Percentiles rank a stretch among this genome's conserved stretches.
Conservation (phyloP, 805 yeast species). For the Sugiyamaella boreocaroliniensis region DNA sequence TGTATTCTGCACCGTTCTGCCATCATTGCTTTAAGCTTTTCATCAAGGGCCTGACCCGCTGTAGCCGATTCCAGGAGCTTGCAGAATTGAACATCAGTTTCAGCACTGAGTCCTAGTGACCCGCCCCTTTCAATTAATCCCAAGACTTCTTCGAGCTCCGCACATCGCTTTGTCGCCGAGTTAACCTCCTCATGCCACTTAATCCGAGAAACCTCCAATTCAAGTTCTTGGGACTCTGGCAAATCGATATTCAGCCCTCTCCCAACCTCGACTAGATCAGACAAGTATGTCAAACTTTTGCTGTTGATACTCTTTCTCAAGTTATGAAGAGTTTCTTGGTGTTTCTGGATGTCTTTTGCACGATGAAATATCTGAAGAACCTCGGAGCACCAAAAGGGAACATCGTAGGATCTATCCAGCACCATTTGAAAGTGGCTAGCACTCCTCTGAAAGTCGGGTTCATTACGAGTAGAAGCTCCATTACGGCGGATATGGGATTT, state of each 20-base stretch:
- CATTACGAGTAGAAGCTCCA: constrained; percentile 3
- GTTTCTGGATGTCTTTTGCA: constrained; percentile 45
- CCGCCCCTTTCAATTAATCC: constrained; percentile 25
- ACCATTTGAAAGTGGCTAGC: constrained; percentile 35
- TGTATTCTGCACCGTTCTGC: constrained; percentile 5
- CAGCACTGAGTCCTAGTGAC: constrained; percentile 20
- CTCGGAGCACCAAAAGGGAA: constrained; percentile 52
- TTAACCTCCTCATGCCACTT: constrained; percentile 35
- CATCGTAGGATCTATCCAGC: constrained; percentile 40
- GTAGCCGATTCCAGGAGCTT: constrained; percentile 10
- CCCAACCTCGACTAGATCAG: constrained; percentile 52
- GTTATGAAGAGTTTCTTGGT: constrained; percentile 41
- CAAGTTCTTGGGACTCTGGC: constrained; percentile 40
- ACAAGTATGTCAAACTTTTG: constrained; percentile 35
- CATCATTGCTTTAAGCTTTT: constrained; percentile 16
- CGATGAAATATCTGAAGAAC: constrained; percentile 52
- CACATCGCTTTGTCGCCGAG: constrained; percentile 17
- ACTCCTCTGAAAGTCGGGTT: too few species aligned
- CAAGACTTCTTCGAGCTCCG: constrained; percentile 21
- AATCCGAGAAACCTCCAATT: constrained; percentile 33
- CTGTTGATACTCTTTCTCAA: constrained; percentile 29
- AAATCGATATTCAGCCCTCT: constrained; percentile 52
- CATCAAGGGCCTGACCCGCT: constrained; percentile 24
- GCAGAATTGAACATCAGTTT: constrained; percentile 19
- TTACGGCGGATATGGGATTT: constrained; percentile 46